Evolutionary conservation across 768 basidiomycete species (phyloP).

Genomic region (Multifurca ochricompacta): DNA sequence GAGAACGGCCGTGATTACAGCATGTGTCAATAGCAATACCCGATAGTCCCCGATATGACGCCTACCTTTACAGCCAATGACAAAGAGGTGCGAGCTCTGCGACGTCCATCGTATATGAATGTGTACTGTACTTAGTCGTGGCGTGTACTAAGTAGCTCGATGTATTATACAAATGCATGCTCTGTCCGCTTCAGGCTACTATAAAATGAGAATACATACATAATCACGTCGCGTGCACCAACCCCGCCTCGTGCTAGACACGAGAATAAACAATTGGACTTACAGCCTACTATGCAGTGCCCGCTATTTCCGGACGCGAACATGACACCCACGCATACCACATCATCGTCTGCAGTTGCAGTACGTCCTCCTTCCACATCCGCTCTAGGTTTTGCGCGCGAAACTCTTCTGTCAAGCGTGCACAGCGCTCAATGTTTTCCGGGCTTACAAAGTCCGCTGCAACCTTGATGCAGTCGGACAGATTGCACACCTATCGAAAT

Average conservation of each 20-base stretch:
- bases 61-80: too few species aligned
- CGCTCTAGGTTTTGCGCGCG: constrained; percentile 77
- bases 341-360: constrained; percentile 86
- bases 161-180: constrained; percentile 16
- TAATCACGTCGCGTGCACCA: constrained; percentile 2
- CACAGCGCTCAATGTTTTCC: constrained; percentile 83
- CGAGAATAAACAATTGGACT: neutral
- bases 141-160: neutral
- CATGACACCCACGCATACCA: constrained; percentile 89
- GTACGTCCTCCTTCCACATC: constrained; percentile 90
- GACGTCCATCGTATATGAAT: neutral
- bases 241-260: constrained; percentile 4
- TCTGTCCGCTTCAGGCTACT: constrained; percentile 4
- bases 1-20: too few species aligned
- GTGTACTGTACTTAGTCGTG: constrained; percentile 3
- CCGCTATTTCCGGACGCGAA: constrained; percentile 23
- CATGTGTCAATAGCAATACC: too few species aligned
- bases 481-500: constrained; percentile 66
- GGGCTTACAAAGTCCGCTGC: constrained; percentile 93
- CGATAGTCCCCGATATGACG: too few species aligned
- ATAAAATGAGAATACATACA: constrained; percentile 16
- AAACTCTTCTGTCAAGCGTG: constrained; percentile 79
- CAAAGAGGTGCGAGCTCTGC: too few species aligned
- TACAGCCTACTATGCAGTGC: neutral
- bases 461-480: constrained; percentile 91